phyloP scores from a whole-genome alignment of 345 rosid species.

The Gossypium longicalyx region DNA sequence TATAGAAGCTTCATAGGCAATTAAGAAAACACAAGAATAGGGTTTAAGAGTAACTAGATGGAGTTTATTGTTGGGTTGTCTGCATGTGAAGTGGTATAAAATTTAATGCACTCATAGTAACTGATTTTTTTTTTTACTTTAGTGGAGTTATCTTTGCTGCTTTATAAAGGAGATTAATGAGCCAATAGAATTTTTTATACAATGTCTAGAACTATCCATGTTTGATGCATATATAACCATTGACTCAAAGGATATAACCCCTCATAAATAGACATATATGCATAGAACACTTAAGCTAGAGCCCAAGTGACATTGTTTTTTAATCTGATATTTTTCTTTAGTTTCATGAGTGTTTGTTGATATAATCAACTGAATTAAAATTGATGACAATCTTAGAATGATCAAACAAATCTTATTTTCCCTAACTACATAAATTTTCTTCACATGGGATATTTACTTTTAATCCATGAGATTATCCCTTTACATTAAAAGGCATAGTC shows the following conservation, averaged over 20 bases:
- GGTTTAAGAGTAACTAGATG: background rate
- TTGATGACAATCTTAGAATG: background rate
- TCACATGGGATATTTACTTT: too few species aligned
- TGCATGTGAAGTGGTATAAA: background rate
- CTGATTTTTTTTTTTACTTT: background rate
- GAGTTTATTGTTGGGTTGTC: background rate
- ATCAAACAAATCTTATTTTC: background rate
- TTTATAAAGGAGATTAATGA: background rate
- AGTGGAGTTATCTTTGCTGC: background rate
- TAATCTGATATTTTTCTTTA: background rate
- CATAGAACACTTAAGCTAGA: too few species aligned
- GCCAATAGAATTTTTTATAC: background rate
- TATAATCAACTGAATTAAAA: background rate
- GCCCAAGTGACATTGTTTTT: too few species aligned
- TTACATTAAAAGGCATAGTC: too few species aligned
- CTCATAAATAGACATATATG: too few species aligned
- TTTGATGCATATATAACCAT: background rate
- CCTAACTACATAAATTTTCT: background rate
- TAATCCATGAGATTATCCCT: background rate
- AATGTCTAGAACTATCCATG: background rate
- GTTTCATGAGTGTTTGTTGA: background rate
- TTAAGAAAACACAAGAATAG: background rate
- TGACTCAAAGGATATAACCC: too few species aligned
- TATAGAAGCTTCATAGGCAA: background rate
- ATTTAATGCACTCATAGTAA: background rate